Conservation (phyloP, 2,329 filamentous ascomycete species). For the Thermothelomyces thermophilus region DNA sequence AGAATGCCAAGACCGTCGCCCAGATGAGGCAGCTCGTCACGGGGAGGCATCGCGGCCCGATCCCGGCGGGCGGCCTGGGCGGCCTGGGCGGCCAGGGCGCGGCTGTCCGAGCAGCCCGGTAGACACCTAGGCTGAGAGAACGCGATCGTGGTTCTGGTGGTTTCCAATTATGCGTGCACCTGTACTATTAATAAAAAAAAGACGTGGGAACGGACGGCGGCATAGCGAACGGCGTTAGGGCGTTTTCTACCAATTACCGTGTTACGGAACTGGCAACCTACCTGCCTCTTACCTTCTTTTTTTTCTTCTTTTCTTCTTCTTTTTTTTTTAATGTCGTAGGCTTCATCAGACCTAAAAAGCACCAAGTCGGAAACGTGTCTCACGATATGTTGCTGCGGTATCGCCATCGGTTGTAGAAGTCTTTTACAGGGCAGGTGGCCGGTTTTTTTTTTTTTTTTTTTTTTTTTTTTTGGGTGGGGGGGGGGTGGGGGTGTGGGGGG, state of each 20-base stretch:
- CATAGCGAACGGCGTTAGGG: slow-evolving; percentile 18
- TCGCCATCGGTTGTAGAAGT: too few species aligned
- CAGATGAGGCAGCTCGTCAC: slow-evolving; percentile 25
- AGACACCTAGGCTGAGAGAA: background rate
- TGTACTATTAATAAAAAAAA: too few species aligned
- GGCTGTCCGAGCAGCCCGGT: slow-evolving; percentile 8
- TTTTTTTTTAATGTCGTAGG: too few species aligned
- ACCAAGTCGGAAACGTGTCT: too few species aligned
- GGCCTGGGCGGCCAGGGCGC: slow-evolving; percentile 4
- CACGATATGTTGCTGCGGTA: too few species aligned
- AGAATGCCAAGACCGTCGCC: slow-evolving; percentile 26
- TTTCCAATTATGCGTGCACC: background rate
- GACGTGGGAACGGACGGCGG: background rate
- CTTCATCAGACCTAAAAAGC: too few species aligned
- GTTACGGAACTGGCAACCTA: background rate
- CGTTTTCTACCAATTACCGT: background rate
- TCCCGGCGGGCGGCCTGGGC: slow-evolving; percentile 3
- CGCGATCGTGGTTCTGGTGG: background rate
- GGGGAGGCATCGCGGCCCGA: slow-evolving; percentile 13
- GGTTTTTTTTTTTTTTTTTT: too few species aligned
- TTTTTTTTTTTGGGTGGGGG: too few species aligned
- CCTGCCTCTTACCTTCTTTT: too few species aligned
- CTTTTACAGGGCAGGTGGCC: too few species aligned
- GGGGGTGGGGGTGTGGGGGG: too few species aligned
- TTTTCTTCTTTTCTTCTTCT: too few species aligned